Base-by-base conservation (phyloP, 257 asterid species). In the Forsythia suspensa region DNA sequence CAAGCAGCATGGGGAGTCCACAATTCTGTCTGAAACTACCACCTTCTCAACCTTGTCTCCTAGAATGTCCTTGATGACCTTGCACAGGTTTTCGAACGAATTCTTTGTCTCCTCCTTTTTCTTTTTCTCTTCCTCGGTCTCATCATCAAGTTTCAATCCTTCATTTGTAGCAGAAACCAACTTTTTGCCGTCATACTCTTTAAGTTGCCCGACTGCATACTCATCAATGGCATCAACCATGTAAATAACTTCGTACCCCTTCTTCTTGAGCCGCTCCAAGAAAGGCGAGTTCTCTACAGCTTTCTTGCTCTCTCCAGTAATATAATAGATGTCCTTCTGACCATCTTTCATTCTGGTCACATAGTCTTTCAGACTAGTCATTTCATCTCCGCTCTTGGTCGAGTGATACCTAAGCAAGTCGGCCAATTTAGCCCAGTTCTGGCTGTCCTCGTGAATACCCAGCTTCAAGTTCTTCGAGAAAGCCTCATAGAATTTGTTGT, bases 181-280 rank as follows among this genome's bases (percentile, higher is more conserved):
- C 42, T 87, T 87, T 78, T 78, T 84, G 2, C 90, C 88, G 3
- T 87, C 85, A 6, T 82, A 82, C 46, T 84, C 90, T 74, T 84
- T 86, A 34, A 87, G 29, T 43, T 87, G 88, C 29, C 86, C 81
- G 0, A 87, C 84, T 0, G 85, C 86, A 15, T 87, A 87, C 57
- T 87, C 90, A 38, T 87, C 88, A 11, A 87, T 84, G 9, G 87
- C 87, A 72, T 87, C 87, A 3, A 87, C 87, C 88, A 86, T 82
- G 82, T 21, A 86, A 36, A 86, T 76, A 16, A 86, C 88, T 42
- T 86, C 88, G 0, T 84, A 84, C 1, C 88, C 88, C 76, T 77
- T 87, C 84, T 81, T 87, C 80, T 82, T 87, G 38, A 87, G 87
- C 4, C 75, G 74, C 52, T 87, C 88, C 15, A 87, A 13, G 86